phyloP scores from a whole-genome alignment of 23 red algal genomes.

The Cyanidium caldarium region DNA sequence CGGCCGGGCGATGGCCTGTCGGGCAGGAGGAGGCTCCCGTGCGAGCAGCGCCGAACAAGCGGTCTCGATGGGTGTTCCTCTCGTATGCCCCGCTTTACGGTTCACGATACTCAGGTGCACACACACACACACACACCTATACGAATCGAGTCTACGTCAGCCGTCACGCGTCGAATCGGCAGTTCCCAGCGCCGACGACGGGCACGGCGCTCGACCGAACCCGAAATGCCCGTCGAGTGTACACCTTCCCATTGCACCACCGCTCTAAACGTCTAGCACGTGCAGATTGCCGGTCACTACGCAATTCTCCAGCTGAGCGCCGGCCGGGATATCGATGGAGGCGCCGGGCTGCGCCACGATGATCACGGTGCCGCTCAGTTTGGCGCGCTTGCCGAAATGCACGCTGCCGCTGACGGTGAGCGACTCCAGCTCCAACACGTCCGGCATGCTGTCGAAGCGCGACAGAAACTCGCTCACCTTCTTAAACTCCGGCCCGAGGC shows the following conservation, averaged over 20 bases:
- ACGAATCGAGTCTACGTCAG: too few relatives aligned
- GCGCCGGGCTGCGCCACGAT: conserved; percentile 66
- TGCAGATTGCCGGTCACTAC: conserved; percentile 71
- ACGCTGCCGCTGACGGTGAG: conserved; percentile 90
- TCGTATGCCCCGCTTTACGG: too few relatives aligned
- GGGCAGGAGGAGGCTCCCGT: too few relatives aligned
- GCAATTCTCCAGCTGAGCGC: conserved; percentile 81
- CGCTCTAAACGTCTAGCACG: conserved; percentile 52
- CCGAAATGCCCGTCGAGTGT: too few relatives aligned
- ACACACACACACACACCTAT: too few relatives aligned
- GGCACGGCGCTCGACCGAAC: too few relatives aligned
- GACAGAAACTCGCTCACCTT: conserved; percentile 77
- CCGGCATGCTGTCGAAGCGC: conserved; percentile 75
- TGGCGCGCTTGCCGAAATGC: conserved; percentile 50
- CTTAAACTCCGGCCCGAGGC: conserved; percentile 86
- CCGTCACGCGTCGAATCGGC: too few relatives aligned
- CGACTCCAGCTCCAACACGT: conserved; percentile 91
- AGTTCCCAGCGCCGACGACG: too few relatives aligned
- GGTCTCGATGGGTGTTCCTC: too few relatives aligned
- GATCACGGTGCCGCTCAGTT: conserved; percentile 87
- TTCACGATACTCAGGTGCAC: too few relatives aligned
- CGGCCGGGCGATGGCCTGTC: too few relatives aligned
- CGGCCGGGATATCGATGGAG: conserved; percentile 76
- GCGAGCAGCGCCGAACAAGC: too few relatives aligned
- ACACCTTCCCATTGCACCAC: not conserved